These are phyloP conservation scores for Chlamydomonas eustigma DNA, from an alignment of 139 green algal species.

Conservation along the genomic window DNA sequence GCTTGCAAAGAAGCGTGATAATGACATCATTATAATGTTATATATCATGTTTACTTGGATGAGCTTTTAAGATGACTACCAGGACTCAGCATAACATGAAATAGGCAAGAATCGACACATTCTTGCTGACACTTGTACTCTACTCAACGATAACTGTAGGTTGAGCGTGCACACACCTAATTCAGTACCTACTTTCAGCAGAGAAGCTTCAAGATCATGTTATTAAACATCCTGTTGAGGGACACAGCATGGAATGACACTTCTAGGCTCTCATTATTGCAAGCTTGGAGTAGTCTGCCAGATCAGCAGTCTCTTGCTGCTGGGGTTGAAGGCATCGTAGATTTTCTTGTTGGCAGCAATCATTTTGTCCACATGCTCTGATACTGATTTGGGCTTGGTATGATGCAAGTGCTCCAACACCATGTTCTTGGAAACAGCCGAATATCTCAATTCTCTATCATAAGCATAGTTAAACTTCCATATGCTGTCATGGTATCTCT, in stretches of 20 bases:
- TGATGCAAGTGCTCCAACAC: slow-evolving; percentile 54
- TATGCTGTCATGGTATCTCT: slow-evolving; percentile 57
- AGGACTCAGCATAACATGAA: too few species aligned
- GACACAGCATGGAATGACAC: not conserved
- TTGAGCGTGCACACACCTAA: too few species aligned
- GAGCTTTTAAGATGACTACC: too few species aligned
- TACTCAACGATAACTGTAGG: too few species aligned
- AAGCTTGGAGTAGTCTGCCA: slow-evolving; percentile 53
- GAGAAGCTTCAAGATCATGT: not conserved
- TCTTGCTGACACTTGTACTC: not conserved
- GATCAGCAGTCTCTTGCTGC: slow-evolving; percentile 58
- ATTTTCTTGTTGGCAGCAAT: slow-evolving; percentile 57
- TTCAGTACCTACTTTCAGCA: not conserved
- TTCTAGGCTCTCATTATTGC: slow-evolving; percentile 23
- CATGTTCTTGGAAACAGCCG: slow-evolving; percentile 50
- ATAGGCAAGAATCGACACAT: not conserved
- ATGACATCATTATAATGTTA: too few species aligned
- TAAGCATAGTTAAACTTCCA: slow-evolving; percentile 58
- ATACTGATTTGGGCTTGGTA: slow-evolving; percentile 41
- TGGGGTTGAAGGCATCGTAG: slow-evolving; percentile 56
- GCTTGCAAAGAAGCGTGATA: too few species aligned
- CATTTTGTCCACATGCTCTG: slow-evolving; percentile 49
- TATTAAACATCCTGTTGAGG: not conserved
- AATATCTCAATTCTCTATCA: slow-evolving; percentile 58
- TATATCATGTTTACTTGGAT: too few species aligned